Base-by-base conservation (phyloP, 1,284 basidiomycete genomes). In the Malassezia globosa region DNA sequence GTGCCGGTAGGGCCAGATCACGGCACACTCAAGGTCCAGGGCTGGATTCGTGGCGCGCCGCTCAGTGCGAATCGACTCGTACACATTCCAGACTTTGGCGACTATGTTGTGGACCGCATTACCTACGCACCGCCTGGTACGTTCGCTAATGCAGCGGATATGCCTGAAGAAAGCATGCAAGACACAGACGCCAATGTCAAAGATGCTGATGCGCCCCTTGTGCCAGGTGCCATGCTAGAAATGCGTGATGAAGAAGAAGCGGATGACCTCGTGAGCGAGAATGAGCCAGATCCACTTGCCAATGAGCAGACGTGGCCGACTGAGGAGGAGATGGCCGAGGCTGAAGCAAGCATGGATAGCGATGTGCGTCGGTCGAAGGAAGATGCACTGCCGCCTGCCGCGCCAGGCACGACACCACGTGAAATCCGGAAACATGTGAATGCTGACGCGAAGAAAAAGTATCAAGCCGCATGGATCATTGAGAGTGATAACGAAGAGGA, bases 271-370 rank as follows among this genome's bases (percentile, higher is more conserved):
- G 79, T 87, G 2, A 86, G 85, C 1, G 83, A 80, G 52, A 95
- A 96, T 66, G 81, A 83, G 25, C 85, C 85, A 0, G 88, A 96
- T 62, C 81, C 86, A 52, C 78, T 95, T 73, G 81, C 78, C 13
- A 92, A 92, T 66, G 92, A 97, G 67, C 92, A 97, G 73, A 97
- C 92, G 0, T 96, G 92, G 90, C 92, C 92, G 0, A 95, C 89
- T 0, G 89, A 96, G 69, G 92, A 96, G 61, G 92, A 96, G 72
- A 86, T 97, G 82, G 53, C 58, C 76, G 35, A 46, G 24, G 58
- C 38, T 5, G 48, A 50, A 23, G 52, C 49, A 25, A 37, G 38
- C 14, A 37, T 13, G 6, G 19, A 25, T 10, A n/a, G 54, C 44
- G n/a, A n/a, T n/a, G n/a, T 8, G 52, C 44, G 11, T 37, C 58